These are phyloP conservation scores for Myrmaecium sp. DNA, from an alignment of 2,329 filamentous ascomycete genomes.

Conservation along the genomic window DNA sequence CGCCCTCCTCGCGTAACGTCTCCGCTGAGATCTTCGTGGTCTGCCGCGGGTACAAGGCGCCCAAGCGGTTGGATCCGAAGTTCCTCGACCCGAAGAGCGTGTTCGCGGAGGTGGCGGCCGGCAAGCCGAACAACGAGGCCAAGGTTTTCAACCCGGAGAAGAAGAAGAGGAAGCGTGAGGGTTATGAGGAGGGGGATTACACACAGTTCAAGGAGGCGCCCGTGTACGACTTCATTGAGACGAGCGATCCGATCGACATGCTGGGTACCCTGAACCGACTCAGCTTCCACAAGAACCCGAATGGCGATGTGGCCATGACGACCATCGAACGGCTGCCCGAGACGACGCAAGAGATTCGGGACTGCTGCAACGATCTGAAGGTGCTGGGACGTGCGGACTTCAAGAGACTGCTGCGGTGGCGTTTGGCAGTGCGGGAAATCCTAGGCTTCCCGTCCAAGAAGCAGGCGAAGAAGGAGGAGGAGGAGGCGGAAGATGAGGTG, in stretches of 20 bases:
- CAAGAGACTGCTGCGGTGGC: constrained; percentile 75
- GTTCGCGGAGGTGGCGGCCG: constrained; percentile 77
- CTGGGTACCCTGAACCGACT: constrained; percentile 73
- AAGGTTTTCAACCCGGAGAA: constrained; percentile 95
- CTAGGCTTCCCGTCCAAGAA: constrained; percentile 78
- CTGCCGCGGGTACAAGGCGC: constrained; percentile 86
- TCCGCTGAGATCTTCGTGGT: constrained; percentile 98
- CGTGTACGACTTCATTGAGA: constrained; percentile 88
- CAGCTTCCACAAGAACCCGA: constrained; percentile 61
- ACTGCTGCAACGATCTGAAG: constrained; percentile 69
- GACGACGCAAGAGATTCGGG: constrained; percentile 66
- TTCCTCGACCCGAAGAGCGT: constrained; percentile 81
- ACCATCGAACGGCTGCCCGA: constrained; percentile 74
- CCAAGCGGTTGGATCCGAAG: constrained; percentile 79
- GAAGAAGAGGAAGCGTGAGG: constrained; percentile 94
- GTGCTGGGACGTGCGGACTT: constrained; percentile 91
- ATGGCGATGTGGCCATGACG: constrained; percentile 66
- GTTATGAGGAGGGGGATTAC: constrained; percentile 93
- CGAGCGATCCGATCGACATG: constrained; percentile 80
- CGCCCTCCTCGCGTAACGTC: constrained; percentile 86
- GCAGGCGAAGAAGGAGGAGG: constrained; percentile 28
- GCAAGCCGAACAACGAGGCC: constrained; percentile 85
- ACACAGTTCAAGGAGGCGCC: constrained; percentile 79
- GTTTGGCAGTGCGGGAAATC: constrained; percentile 72
- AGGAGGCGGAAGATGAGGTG: constrained; percentile 49